These are phyloP conservation scores for Cunninghamia lanceolata DNA, from an alignment of 75 land plant genomes.

Conservation along the genomic window DNA sequence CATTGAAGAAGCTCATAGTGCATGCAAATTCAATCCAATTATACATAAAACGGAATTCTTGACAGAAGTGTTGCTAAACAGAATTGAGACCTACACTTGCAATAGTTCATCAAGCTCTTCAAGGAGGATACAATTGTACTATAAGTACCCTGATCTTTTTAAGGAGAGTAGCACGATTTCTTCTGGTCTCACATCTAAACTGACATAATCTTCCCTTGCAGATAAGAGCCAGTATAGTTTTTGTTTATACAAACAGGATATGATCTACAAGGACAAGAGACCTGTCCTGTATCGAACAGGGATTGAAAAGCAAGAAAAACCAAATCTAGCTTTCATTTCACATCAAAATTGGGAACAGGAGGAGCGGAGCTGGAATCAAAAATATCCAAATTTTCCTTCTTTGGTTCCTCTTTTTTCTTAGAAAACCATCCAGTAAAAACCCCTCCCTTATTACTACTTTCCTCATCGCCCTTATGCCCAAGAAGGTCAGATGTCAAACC, in stretches of 20 bases:
- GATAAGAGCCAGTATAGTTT: neutral
- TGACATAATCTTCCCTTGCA: neutral
- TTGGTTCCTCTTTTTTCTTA: neutral
- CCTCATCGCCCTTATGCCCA: neutral
- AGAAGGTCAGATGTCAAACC: conserved; percentile 9
- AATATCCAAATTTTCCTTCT: conserved; percentile 7
- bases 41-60: neutral
- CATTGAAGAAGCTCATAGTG: neutral
- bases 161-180: neutral
- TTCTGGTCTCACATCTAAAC: neutral
- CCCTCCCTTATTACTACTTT: neutral
- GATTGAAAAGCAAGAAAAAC: neutral
- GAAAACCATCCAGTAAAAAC: conserved; percentile 1
- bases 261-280: neutral
- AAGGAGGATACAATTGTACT: neutral
- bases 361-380: conserved; percentile 13
- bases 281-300: neutral
- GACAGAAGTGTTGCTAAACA: neutral
- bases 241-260: neutral
- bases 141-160: neutral
- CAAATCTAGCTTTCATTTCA: conserved; percentile 1
- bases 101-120: neutral
- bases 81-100: neutral
- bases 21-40: neutral
- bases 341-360: conserved; percentile 13